Percentiles rank a stretch among this genome's conserved stretches.
phyloP scores from a whole-genome alignment of 2,329 filamentous ascomycete genomes.

The Pseudovirgaria hyperparasitica region DNA sequence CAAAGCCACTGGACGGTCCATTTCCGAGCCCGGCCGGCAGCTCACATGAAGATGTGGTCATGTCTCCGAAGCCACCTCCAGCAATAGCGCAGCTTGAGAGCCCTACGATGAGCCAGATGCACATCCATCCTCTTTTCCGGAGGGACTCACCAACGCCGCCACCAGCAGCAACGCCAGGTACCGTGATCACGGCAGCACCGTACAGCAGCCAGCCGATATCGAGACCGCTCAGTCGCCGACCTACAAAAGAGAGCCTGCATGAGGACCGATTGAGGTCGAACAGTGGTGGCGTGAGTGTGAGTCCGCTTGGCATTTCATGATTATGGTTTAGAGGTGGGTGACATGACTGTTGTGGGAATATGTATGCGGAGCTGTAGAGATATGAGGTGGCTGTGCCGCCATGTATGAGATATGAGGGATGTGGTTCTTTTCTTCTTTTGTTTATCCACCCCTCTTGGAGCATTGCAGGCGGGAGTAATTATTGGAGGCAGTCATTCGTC shows the following conservation, averaged over 20 bases:
- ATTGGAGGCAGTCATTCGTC: too few species aligned
- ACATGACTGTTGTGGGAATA: too few species aligned
- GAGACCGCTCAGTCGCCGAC: conserved; percentile 21
- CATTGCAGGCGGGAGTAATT: too few species aligned
- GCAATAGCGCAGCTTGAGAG: conserved; percentile 24
- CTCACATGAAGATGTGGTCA: conserved; percentile 2
- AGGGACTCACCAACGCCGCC: conserved; percentile 58
- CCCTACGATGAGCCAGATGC: conserved; percentile 41
- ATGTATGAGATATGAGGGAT: too few species aligned
- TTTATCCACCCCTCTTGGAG: too few species aligned
- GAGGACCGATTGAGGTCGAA: conserved; percentile 26
- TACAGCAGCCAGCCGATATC: conserved; percentile 51
- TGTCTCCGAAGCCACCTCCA: conserved; percentile 19
- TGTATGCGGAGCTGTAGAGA: neutral
- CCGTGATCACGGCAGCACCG: conserved; percentile 57
- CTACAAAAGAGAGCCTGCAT: too few species aligned
- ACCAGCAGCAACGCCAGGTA: conserved; percentile 53
- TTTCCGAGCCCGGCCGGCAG: conserved; percentile 22
- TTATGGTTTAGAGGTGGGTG: too few species aligned
- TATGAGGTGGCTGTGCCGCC: conserved; percentile 1
- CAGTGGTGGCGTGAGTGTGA: conserved; percentile 13
- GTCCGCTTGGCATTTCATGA: conserved; percentile 8
- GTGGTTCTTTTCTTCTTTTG: too few species aligned
- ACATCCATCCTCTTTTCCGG: conserved; percentile 69
- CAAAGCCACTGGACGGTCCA: conserved; percentile 42